Base-by-base conservation (phyloP, 768 basidiomycete species). In the Termitomyces bulborhizus region DNA sequence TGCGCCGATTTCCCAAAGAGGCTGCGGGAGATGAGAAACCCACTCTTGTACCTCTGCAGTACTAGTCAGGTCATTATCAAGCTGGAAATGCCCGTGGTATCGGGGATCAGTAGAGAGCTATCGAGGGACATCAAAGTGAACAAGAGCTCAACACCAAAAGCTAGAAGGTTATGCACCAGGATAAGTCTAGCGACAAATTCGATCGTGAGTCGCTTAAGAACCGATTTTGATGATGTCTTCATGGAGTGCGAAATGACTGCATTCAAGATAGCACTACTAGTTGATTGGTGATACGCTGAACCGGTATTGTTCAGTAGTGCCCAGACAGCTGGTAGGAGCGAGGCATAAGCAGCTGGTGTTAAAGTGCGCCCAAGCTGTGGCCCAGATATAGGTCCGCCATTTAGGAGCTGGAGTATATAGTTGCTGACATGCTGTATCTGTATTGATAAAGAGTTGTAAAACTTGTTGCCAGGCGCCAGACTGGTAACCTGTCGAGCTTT, bases 1-100 rank as follows among this genome's bases (percentile, higher is more conserved):
- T 9, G 68, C 69, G 3, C 87, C 86, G 9, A 88, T 68, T 67
- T 98, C 94, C 95, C 95, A 98, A 4, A 98, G 73, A 6, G 78
- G 77, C 68, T 83, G 86, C 0, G 94, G 92, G 43, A 97, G 77
- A 59, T 88, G 83, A 27, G 78, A 67, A 16, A 93, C 60, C 93
- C 94, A 97, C 21, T 78, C 78, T 49, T 76, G 70, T 39, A 86
- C 68, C 50, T 69, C 74, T 32, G 61, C 55, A 60, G 65, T 57
- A 53, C 68, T 60, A 48, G 61, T 65, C 46, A 60, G 51, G 46
- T 64, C 62, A 8, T 61, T 55, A 34, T 68, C 70, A 21, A 76
- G 59, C 13, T 67, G 69, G 61, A 86, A 81, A 24, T 64, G 55
- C 5, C 85, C 86, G 4, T 54, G 61, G 62, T 84, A 86, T 44